Conservation (phyloP, 148 eudicot species). For the Amaranthus cruentus region DNA sequence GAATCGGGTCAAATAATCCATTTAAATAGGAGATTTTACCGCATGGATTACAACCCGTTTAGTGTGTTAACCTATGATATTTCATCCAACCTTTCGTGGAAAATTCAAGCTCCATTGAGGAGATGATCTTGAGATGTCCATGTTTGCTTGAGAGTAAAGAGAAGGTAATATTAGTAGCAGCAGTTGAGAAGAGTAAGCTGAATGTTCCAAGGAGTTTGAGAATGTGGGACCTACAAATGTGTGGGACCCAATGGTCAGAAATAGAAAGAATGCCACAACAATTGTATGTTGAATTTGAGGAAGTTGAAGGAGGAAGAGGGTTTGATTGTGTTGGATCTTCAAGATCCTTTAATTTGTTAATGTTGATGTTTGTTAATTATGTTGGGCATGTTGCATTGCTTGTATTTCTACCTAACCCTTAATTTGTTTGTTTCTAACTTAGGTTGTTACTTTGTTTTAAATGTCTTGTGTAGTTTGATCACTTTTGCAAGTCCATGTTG, state of each 20-base stretch:
- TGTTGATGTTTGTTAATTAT: too few relatives aligned
- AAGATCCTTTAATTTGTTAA: too few relatives aligned
- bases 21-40: constrained; percentile 48
- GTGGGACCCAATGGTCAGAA: constrained; percentile 79
- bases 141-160: constrained; percentile 49
- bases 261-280: constrained; percentile 92
- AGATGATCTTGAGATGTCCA: constrained; percentile 77
- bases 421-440: too few relatives aligned
- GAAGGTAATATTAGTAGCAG: constrained; percentile 57
- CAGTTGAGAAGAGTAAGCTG: constrained; percentile 86
- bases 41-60: constrained; percentile 85
- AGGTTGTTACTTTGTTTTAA: too few relatives aligned
- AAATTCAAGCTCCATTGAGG: constrained; percentile 90
- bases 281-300: constrained; percentile 60
- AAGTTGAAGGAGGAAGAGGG: constrained; percentile 59
- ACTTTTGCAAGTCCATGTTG: too few relatives aligned
- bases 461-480: too few relatives aligned
- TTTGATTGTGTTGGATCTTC: constrained; percentile 45
- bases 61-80: constrained; percentile 61
- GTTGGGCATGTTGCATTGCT: too few relatives aligned
- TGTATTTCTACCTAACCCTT: too few relatives aligned
- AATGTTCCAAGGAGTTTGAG: constrained; percentile 79
- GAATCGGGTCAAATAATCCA: constrained; percentile 70
- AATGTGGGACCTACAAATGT: constrained; percentile 62
- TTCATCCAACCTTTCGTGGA: constrained; percentile 52